Base-by-base conservation (phyloP, 805 yeast genomes). In the Lipomyces sp. region DNA sequence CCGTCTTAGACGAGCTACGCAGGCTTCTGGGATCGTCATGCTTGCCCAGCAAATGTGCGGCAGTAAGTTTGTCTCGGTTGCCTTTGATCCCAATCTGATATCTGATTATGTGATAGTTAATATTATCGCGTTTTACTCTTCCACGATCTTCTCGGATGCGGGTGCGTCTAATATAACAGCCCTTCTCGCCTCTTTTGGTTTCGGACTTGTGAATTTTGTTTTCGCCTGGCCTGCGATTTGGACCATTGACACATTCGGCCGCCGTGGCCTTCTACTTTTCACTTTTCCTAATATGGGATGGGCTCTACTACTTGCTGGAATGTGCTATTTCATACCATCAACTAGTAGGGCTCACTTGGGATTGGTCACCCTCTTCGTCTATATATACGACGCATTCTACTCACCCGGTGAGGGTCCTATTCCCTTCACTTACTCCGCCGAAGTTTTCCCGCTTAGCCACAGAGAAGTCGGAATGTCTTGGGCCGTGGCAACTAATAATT, bases 361-460 rank as follows among this genome's bases (percentile, higher is more conserved):
- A 2, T 82, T 88, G 61, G 86, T 90, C 64, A 81, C 89, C 4
- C 79, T 86, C 68, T 96, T 95, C 71, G 87, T 91, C 64, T 91
- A 90, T 75, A 74, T 91, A 37, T 90, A 84, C 77, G 81, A 90
- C 0, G 82, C 85, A 53, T 87, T 89, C 64, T 91, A 91, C 78
- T 89, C 96, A 0, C 86, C 90, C 2, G 94, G 96, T 64, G 91
- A 89, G 76, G 97, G 97, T 56, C 96, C 95, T 11, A 94, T 91
- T 56, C 96, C 97, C 2, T 90, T 91, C 80, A 89, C 95, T 2
- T 90, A 91, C 75, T 87, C 92, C 33, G 96, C 96, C 6, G 97
- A 91, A 77, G 90, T 89, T 73, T 85, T 89, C 80, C 91, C 94
- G 67, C 81, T 90, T 73, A 88, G 88, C 73, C 85, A 89, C 67